These are phyloP conservation scores for Colletotrichum cereale DNA, from an alignment of 2,329 filamentous ascomycete genomes.

Conservation along the genomic window DNA sequence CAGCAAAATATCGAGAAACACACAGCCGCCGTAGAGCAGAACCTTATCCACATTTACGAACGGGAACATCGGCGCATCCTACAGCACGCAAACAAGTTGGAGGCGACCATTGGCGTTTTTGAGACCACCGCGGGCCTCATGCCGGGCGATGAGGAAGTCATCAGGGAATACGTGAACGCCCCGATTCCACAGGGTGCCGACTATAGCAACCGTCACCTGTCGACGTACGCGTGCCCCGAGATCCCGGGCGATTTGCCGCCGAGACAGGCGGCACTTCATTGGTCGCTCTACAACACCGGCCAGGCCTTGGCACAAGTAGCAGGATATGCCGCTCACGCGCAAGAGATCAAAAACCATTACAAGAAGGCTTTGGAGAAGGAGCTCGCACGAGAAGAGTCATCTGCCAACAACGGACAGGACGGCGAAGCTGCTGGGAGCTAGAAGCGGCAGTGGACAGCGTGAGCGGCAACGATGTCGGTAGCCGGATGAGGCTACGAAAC, in stretches of 20 bases:
- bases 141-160: constrained; percentile 11
- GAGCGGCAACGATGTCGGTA: not conserved
- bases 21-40: constrained; percentile 47
- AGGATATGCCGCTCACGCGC: constrained; percentile 44
- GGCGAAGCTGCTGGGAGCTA: not conserved
- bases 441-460: not conserved
- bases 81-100: constrained; percentile 40
- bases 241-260: constrained; percentile 19
- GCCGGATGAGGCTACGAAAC: not conserved
- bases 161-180: constrained; percentile 21
- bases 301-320: constrained; percentile 42
- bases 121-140: constrained; percentile 15
- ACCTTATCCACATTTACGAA: constrained; percentile 50
- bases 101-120: constrained; percentile 11
- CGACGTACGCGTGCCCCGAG: constrained; percentile 19
- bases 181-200: constrained; percentile 19
- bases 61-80: constrained; percentile 50
- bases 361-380: constrained; percentile 45
- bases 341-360: constrained; percentile 39
- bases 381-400: constrained; percentile 5
- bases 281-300: constrained; percentile 42
- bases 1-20: constrained; percentile 49
- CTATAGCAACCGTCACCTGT: constrained; percentile 18
- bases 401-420: not conserved
- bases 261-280: constrained; percentile 25